Evolutionary conservation across 345 rosid genomes (phyloP), one percentile per base, ranked within the genome.

Genomic region (Microthlaspi erraticum): DNA sequence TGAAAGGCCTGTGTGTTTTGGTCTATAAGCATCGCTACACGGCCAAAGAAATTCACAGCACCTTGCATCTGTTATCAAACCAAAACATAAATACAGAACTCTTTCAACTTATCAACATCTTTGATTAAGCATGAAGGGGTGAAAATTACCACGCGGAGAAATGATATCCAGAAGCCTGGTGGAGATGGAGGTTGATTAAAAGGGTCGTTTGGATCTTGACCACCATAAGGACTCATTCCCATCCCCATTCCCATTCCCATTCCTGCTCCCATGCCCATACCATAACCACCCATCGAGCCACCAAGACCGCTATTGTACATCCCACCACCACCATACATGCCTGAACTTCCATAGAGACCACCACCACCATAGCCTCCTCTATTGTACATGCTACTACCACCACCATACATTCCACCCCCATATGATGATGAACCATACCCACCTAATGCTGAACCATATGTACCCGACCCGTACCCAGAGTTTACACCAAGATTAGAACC

Each of bases 131-230:
- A 79, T 14, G 33, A 41, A 71, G 44, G 41, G 19, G n/a, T 48
- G 68, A 57, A 71, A 2, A 34, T 51, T 79, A 95, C 99, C 93
- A 91, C 96, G 2, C 80, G 85, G 56, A 92, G 92, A 76, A 95
- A 92, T 61, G 98, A 92, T 64, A 95, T 85, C 99, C 99, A 95
- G 72, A 95, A 92, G 58, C 99, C 89, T 18, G 99, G 99, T n/a
- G 99, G 98, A 60, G 94, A 83, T 33, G 97, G 69, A 29, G 98
- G 97, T 71, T 76, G 81, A 46, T 89, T 93, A 75, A 57, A 82
- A 53, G 98, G 98, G 80, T 91, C 85, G 65, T 91, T 93, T 2
- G 91, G 96, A 83, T 89, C 97, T 82, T 89, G 98, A 74, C 77
- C 90, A 63, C 96, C 98, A 68, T 84, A 85, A 34, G 90, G 96